phyloP scores from a whole-genome alignment of 345 rosid genomes.

The Salix purpurea region DNA sequence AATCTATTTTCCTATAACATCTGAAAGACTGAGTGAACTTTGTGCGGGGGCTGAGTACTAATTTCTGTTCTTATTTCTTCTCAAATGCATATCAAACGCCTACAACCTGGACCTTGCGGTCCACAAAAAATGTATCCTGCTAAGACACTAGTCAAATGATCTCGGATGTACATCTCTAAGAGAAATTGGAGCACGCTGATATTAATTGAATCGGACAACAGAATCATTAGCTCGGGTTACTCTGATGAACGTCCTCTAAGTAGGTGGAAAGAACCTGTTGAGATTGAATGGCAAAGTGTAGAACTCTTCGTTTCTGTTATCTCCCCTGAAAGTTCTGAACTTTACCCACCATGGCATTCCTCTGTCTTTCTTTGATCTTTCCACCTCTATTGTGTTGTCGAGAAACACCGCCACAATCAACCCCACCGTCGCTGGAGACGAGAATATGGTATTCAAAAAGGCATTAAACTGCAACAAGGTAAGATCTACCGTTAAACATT shows the following conservation, averaged over 20 bases:
- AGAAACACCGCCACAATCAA: constrained; percentile 29
- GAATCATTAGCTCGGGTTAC: background rate
- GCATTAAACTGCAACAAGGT: constrained; percentile 26
- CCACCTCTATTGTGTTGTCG: constrained; percentile 26
- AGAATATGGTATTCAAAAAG: constrained; percentile 26
- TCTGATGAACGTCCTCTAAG: background rate
- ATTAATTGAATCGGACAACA: background rate
- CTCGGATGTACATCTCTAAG: background rate
- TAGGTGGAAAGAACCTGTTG: constrained; percentile 24
- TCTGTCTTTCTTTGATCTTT: constrained; percentile 26
- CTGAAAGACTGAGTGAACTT: too few relatives aligned
- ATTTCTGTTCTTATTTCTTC: too few relatives aligned
- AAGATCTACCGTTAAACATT: too few relatives aligned
- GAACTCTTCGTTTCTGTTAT: constrained; percentile 32
- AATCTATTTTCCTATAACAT: too few relatives aligned
- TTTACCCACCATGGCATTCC: constrained; percentile 33
- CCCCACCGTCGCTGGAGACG: constrained; percentile 28
- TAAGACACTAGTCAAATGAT: constrained; percentile 3
- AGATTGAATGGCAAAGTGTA: constrained; percentile 34
- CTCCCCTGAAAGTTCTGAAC: constrained; percentile 30
- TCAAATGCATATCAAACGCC: too few relatives aligned
- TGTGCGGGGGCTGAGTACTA: too few relatives aligned
- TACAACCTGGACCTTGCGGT: constrained; percentile 4
- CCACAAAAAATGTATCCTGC: constrained; percentile 15
- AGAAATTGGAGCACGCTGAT: background rate